Evolutionary conservation across 2,329 filamentous ascomycete species (phyloP).

Genomic region (Penicillium sp.): DNA sequence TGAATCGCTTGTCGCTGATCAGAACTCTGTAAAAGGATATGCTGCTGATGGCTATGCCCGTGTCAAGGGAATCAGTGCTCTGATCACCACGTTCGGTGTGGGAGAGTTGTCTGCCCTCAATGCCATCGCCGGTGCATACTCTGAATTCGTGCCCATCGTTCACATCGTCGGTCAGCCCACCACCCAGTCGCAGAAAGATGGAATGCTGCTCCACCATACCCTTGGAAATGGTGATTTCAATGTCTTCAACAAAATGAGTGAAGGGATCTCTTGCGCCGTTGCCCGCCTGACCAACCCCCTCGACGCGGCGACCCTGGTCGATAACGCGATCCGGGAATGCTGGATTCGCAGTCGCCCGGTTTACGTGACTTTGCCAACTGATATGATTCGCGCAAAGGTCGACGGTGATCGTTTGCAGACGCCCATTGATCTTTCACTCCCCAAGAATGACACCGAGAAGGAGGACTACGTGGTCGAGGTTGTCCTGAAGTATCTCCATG

Average conservation of each 20-base stretch:
- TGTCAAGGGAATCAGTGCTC: slow-evolving; percentile 67
- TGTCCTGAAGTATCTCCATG: slow-evolving; percentile 70
- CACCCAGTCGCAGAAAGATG: slow-evolving; percentile 48
- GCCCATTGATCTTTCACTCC: slow-evolving; percentile 66
- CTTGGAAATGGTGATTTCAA: slow-evolving; percentile 78
- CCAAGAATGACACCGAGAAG: slow-evolving; percentile 66
- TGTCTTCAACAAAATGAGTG: slow-evolving; percentile 78
- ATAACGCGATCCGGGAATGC: slow-evolving; percentile 74
- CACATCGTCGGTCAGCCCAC: slow-evolving; percentile 61
- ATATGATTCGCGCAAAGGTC: slow-evolving; percentile 75
- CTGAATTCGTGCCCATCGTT: slow-evolving; percentile 69
- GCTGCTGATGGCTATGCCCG: slow-evolving; percentile 79
- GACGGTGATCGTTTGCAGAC: slow-evolving; percentile 71
- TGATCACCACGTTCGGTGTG: slow-evolving; percentile 76
- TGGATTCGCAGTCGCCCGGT: slow-evolving; percentile 74
- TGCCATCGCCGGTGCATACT: slow-evolving; percentile 72
- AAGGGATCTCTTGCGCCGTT: slow-evolving; percentile 68
- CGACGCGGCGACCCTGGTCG: slow-evolving; percentile 74
- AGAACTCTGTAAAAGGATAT: slow-evolving; percentile 53
- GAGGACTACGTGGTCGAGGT: slow-evolving; percentile 84
- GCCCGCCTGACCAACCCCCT: slow-evolving; percentile 69
- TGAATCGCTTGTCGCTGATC: not conserved
- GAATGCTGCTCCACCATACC: slow-evolving; percentile 63
- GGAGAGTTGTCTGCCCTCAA: slow-evolving; percentile 69
- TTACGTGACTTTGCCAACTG: slow-evolving; percentile 80